phyloP scores from a whole-genome alignment of 306 rosid species.

The Argentina anserina region DNA sequence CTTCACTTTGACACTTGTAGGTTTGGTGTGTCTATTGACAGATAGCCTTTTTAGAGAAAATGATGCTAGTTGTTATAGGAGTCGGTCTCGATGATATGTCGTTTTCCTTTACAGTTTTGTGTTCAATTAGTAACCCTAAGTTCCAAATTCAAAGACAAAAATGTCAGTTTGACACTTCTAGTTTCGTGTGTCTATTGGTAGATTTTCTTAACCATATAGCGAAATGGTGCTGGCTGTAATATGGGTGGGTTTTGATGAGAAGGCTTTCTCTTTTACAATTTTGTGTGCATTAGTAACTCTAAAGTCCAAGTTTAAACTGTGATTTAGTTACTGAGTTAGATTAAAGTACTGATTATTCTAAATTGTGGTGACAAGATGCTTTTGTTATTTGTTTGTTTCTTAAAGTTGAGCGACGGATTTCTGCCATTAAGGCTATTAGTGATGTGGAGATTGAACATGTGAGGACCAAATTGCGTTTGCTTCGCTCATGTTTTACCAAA shows the following conservation, averaged over 20 bases:
- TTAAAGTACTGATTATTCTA: not conserved
- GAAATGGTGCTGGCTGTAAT: not conserved
- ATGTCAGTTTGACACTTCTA: too few relatives aligned
- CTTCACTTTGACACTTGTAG: not conserved
- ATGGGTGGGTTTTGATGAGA: not conserved
- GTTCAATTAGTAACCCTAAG: too few relatives aligned
- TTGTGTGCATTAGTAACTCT: not conserved
- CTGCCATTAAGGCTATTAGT: slow-evolving; percentile 71
- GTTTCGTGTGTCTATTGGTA: too few relatives aligned
- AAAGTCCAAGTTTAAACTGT: not conserved
- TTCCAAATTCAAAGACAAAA: too few relatives aligned
- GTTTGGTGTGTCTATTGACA: not conserved
- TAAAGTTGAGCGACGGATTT: slow-evolving; percentile 55
- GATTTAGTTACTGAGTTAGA: not conserved
- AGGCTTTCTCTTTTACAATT: not conserved
- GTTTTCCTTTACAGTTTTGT: too few relatives aligned
- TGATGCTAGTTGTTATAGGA: not conserved
- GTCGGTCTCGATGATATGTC: not conserved
- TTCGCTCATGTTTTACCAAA: slow-evolving; percentile 52
- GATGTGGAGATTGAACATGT: slow-evolving; percentile 67
- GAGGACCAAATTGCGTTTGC: slow-evolving; percentile 57
- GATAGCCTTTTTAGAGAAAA: not conserved
- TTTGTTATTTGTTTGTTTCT: not conserved
- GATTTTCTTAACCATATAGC: too few relatives aligned
- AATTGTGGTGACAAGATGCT: not conserved